Percentiles rank a stretch among this genome's conserved stretches.
Evolutionary conservation across 2,329 filamentous ascomycete species (phyloP).

Genomic region (Colletotrichum salicis): DNA sequence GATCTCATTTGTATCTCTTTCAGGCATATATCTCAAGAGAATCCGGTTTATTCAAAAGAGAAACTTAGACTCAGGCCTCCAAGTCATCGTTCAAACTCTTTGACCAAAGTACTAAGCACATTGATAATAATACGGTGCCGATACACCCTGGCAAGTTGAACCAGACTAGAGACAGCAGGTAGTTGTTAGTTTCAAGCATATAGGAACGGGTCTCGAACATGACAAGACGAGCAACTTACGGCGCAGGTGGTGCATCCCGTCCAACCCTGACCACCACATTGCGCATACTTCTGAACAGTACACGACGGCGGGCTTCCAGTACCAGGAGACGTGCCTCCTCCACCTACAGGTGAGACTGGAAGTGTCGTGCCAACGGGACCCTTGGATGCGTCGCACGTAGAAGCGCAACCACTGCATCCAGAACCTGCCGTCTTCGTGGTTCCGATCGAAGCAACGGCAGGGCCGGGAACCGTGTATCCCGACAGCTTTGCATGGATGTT

Average conservation of each 20-base stretch:
- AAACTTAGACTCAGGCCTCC: too few species aligned
- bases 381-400: conserved; percentile 48
- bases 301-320: conserved; percentile 40
- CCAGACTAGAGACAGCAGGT: conserved; percentile 39
- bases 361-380: conserved; percentile 43
- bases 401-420: conserved; percentile 52
- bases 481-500: conserved; percentile 57
- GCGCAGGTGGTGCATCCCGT: conserved; percentile 54
- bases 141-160: conserved; percentile 48
- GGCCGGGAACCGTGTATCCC: conserved; percentile 56
- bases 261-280: conserved; percentile 54
- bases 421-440: conserved; percentile 53
- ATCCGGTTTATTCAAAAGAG: neutral
- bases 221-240: conserved; percentile 39
- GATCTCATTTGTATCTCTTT: accelerated
- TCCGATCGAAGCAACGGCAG: conserved; percentile 53
- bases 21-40: too few species aligned
- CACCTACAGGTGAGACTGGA: conserved; percentile 10
- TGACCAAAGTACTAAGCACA: conserved; percentile 40
- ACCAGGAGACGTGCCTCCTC: conserved; percentile 16
- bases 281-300: conserved; percentile 47
- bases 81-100: neutral
- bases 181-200: conserved; percentile 1
- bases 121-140: conserved; percentile 52
- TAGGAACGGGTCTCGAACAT: neutral